Base-by-base conservation (phyloP, 106 monocot species). In the Phalaenopsis aphrodite region DNA sequence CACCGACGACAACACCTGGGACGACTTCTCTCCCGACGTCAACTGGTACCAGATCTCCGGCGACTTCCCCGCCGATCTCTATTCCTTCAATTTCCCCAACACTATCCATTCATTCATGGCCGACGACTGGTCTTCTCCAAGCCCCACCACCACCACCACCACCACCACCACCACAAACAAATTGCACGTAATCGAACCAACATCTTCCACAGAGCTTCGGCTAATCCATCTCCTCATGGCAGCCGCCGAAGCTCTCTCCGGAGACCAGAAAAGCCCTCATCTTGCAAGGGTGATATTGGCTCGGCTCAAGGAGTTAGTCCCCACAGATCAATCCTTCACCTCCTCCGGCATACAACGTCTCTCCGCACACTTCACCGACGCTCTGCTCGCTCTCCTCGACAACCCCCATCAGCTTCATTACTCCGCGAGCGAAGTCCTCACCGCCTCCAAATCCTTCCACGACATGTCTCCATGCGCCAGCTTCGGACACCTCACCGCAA, bases 401-500 rank as follows among this genome's bases (percentile, higher is more conserved):
- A 78, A 65, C 17, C 36, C 56, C 72, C 72, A 6, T 19, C 45
- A 30, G 5, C 55, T 1, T 1, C 49, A n/a, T 38, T 21, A 68
- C 42, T 37, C 43, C 83, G 39, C 18, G 75, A 43, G 64, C 55
- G 87, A 85, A 71, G 78, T 81, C n/a, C 67, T 83, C 23, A 78
- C 78, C 30, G 90, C 90, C 2, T 87, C 85, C 82, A 87, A 90
- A 79, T 82, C 86, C 41, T 80, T 89, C 8, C 86, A 89, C 42
- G 87, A 87, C 79, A 90, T 85, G 90, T 90, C 90, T 2, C 90
- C 90, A 7, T 90, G 79, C 78, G 77, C 85, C 12, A 90, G 83
- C 8, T 90, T 90, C 76, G 90, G 87, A 4, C 87, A 90, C 76
- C 81, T 90, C 83, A 90, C 90, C 3, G 87, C 90, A 17, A 90